Evolutionary conservation across 345 rosid genomes (phyloP).

Genomic region (Gynandropsis gynandra): DNA sequence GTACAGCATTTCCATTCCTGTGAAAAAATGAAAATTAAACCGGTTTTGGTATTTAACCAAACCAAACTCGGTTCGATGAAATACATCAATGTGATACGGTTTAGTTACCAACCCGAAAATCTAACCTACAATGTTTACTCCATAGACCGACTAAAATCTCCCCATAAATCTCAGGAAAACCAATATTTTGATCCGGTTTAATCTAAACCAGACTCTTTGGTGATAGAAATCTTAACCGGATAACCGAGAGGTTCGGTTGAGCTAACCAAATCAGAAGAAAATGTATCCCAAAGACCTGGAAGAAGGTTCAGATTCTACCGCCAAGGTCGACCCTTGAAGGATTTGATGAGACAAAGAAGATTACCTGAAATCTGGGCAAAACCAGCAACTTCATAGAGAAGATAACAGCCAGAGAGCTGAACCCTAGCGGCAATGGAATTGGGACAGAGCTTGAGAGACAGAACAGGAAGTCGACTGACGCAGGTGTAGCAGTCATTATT

Average conservation of each 20-base stretch:
- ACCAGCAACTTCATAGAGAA: constrained; percentile 75
- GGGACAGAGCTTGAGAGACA: constrained; percentile 68
- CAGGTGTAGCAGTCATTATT: constrained; percentile 79
- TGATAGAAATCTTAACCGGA: background rate
- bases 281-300: too few species aligned
- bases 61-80: background rate
- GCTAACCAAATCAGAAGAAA: background rate
- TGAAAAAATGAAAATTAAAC: background rate
- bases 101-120: background rate
- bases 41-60: background rate
- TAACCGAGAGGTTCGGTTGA: constrained; percentile 7
- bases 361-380: constrained; percentile 64
- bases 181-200: too few species aligned
- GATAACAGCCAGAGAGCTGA: constrained; percentile 84
- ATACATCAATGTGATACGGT: background rate
- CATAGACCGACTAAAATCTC: too few species aligned
- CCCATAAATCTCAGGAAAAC: too few species aligned
- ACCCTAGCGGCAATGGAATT: constrained; percentile 69
- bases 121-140: too few species aligned
- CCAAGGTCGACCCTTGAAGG: background rate
- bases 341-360: background rate
- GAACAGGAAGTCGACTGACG: constrained; percentile 75
- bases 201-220: too few species aligned
- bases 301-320: too few species aligned
- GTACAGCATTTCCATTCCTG: constrained; percentile 80